Conservation (phyloP, 305 asterid species). For the Fraxinus floribunda region DNA sequence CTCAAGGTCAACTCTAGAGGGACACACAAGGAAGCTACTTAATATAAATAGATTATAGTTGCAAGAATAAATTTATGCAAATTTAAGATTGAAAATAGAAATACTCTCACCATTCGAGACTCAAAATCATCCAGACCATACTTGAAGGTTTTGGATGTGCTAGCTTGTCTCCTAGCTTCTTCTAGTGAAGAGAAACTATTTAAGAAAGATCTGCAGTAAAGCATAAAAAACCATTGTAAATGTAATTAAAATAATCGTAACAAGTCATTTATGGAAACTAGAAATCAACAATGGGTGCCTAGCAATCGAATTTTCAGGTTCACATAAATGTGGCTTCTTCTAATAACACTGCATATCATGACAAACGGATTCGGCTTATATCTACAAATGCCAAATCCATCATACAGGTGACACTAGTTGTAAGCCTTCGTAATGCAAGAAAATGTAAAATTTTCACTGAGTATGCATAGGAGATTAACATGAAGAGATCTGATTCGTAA, state of each 20-base stretch:
- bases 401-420: neutral
- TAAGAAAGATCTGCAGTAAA: slow-evolving; percentile 49
- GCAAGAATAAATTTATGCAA: slow-evolving; percentile 15
- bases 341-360: slow-evolving; percentile 13
- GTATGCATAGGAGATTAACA: slow-evolving; percentile 9
- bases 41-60: neutral
- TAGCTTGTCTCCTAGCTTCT: slow-evolving; percentile 37
- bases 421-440: slow-evolving; percentile 3
- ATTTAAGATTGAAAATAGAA: slow-evolving; percentile 13
- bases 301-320: slow-evolving; percentile 13
- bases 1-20: neutral
- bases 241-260: slow-evolving; percentile 10
- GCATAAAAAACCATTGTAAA: slow-evolving; percentile 29
- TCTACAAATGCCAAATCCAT: slow-evolving; percentile 15
- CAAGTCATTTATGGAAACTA: slow-evolving; percentile 13
- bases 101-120: slow-evolving; percentile 51
- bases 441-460: slow-evolving; percentile 5
- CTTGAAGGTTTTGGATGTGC: slow-evolving; percentile 38
- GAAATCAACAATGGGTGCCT: slow-evolving; percentile 7
- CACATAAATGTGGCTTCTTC: slow-evolving; percentile 7
- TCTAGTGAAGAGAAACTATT: slow-evolving; percentile 45
- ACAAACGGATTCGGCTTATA: slow-evolving; percentile 2
- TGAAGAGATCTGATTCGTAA: slow-evolving; percentile 1
- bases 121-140: slow-evolving; percentile 42
- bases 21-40: neutral